A percentile compares a stretch with the other conserved stretches of the same genome.
These are phyloP conservation scores for Gautieria morchelliformis DNA, from an alignment of 768 basidiomycete species.

Conservation along the genomic window DNA sequence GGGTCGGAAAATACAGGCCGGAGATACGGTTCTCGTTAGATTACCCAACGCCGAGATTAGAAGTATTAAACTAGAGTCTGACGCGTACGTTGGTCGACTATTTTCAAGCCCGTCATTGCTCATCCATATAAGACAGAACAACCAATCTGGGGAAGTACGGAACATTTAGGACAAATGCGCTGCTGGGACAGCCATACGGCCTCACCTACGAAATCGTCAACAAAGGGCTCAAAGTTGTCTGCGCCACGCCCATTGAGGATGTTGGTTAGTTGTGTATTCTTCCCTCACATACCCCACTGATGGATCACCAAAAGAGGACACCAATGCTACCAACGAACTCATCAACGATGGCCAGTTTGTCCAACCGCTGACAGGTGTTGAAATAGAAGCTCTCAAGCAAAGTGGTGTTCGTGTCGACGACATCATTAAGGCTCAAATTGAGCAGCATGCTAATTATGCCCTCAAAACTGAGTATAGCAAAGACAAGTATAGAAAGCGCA, in stretches of 20 bases:
- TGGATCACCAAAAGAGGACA: constrained; percentile 62
- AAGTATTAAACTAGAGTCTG: constrained; percentile 60
- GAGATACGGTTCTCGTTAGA: constrained; percentile 70
- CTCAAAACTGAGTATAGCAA: constrained; percentile 98
- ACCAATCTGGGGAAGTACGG: constrained; percentile 80
- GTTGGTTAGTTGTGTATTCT: constrained; percentile 46
- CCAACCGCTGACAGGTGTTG: constrained; percentile 72
- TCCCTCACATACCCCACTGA: neutral
- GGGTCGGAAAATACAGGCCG: constrained; percentile 38
- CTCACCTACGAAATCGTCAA: constrained; percentile 78
- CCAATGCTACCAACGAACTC: constrained; percentile 91
- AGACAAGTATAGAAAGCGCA: constrained; percentile 94
- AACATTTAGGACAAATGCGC: constrained; percentile 64
- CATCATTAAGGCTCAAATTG: constrained; percentile 91
- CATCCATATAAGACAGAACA: constrained; percentile 32
- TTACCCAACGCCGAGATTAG: constrained; percentile 75
- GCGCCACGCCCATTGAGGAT: constrained; percentile 62
- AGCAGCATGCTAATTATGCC: constrained; percentile 82
- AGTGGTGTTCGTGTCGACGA: constrained; percentile 84
- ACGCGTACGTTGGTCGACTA: constrained; percentile 42
- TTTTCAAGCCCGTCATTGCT: neutral
- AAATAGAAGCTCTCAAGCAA: constrained; percentile 77
- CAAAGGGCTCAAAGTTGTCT: constrained; percentile 55
- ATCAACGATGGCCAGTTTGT: constrained; percentile 83
- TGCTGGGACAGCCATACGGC: constrained; percentile 80